Base-by-base conservation (phyloP, 1,139 yeast species). In the Diutina rugosa region DNA sequence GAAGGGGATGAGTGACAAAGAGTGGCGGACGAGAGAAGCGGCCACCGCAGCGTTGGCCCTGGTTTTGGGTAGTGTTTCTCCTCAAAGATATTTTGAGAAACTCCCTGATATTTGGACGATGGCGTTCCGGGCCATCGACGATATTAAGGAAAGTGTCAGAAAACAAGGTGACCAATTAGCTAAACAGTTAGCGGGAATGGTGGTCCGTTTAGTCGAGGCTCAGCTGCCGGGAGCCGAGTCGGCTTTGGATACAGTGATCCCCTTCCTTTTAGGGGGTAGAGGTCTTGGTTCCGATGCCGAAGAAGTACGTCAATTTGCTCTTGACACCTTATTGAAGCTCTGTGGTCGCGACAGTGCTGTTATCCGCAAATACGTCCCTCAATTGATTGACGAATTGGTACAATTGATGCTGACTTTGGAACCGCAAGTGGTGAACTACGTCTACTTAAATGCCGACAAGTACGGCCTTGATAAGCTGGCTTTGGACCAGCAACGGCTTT, bases 21-120 rank as follows among this genome's bases (percentile, higher is more conserved):
- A 93, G 68, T 93, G 98, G 98, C 78, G 98, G 63, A 90, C 86
- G 0, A 80, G 99, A 62, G 96, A 93, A 67, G 97, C 97, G 0
- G 84, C 96, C 67, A 77, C 95, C 0, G 69, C 81, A 2, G 98
- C 93, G 0, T 69, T 90, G 59, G 74, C 81, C 48, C 93, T 90
- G 61, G 69, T 93, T 45, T 69, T 93, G 16, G 88, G 85, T 61
- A 78, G 84, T 7, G 76, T 80, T 44, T 77, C 84, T 1, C 66
- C 81, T 51, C 81, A 77, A 12, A 71, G 67, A 9, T 87, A 86
- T 62, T 83, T 82, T 55, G 64, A 67, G 7, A 66, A 72, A 18
- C 67, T 89, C 57, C 87, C 87, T 58, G 82, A 81, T 6, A 82
- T 93, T 44, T 91, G 97, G 98, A 76, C 79, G 6, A 84, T 88